Base-by-base conservation (phyloP, 768 basidiomycete species). In the Lentinula sp. region DNA sequence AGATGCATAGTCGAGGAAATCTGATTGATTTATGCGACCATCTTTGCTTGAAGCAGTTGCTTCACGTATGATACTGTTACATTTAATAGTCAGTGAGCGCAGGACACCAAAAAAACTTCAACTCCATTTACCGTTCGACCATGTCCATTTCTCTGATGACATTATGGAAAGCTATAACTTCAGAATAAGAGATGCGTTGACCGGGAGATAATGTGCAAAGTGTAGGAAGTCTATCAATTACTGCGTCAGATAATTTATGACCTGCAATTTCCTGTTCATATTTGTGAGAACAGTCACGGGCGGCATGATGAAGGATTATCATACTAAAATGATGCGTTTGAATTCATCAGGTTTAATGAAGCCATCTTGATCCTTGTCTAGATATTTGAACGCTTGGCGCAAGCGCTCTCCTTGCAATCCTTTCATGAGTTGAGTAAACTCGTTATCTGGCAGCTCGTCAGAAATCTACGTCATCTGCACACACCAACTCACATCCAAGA, bases 381-480 rank as follows among this genome's bases (percentile, higher is more conserved):
- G 81, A 74, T 87, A 85, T 76, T 86, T 90, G 80, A 98, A 99
- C 28, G 95, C 90, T 75, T 99, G 97, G 63, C 97, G 90, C 59
- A 99, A 79, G 35, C 97, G 88, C 75, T 99, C 97, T 69, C 95
- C 97, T 76, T 98, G 97, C 60, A 98, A 83, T 46, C 95, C 96
- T 75, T 98, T 98, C 93, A 99, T 97, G 62, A 98, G 77, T 76
- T 98, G 95, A 34, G 95, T 97, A 76, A 98, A 98, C 74, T 98
- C 95, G 71, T 91, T 91, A 76, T 95, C 91, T 94, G 66, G 13
- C 32, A 57, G 15, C 35, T 10, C 13, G 39, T 56, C n/a, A 54
- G 35, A 39, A 23, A 39, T 48, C 21, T 23, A 39, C 59, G 13
- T 1, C 32, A 28, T 18, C 16, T 15, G 31, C 37, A 40, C 16